These are phyloP conservation scores for Botrytis pseudocinerea DNA, from an alignment of 2,329 filamentous ascomycete genomes.

Conservation along the genomic window DNA sequence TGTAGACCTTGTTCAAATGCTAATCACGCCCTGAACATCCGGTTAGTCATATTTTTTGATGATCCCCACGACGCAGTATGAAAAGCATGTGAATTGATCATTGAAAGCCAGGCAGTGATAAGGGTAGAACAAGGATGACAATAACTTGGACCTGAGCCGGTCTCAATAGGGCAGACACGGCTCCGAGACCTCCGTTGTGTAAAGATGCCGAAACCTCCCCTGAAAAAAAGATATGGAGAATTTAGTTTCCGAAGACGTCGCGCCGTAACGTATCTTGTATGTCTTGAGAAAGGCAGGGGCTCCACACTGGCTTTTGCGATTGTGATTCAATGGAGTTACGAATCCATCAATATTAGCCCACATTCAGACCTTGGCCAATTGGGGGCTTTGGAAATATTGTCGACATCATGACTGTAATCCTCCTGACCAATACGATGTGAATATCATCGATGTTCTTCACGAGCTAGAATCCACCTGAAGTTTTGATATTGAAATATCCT, in stretches of 20 bases:
- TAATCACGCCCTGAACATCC: background rate
- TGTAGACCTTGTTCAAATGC: background rate
- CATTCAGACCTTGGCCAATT: conserved; percentile 3
- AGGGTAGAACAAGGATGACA: background rate
- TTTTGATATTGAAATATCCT: background rate
- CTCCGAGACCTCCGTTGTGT: conserved; percentile 13
- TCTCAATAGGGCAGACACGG: conserved; percentile 13
- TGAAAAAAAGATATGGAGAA: conserved; percentile 16
- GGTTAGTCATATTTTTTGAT: conserved; percentile 7
- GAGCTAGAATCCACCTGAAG: conserved; percentile 6
- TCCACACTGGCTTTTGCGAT: conserved; percentile 10
- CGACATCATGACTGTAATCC: conserved; percentile 15
- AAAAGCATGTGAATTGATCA: conserved; percentile 6
- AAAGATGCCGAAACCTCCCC: conserved; percentile 20
- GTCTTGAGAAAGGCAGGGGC: conserved; percentile 8
- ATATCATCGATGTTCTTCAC: background rate
- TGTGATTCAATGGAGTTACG: conserved; percentile 1
- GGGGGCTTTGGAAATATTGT: background rate
- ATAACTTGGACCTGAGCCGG: conserved; percentile 7
- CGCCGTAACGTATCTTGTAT: conserved; percentile 7
- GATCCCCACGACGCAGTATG: conserved; percentile 8
- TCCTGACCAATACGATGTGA: conserved; percentile 20
- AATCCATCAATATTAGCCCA: conserved; percentile 8
- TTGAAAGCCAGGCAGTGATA: background rate
- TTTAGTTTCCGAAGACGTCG: conserved; percentile 15